Conservation (phyloP, 306 rosid genomes). For the Cucumis melo region DNA sequence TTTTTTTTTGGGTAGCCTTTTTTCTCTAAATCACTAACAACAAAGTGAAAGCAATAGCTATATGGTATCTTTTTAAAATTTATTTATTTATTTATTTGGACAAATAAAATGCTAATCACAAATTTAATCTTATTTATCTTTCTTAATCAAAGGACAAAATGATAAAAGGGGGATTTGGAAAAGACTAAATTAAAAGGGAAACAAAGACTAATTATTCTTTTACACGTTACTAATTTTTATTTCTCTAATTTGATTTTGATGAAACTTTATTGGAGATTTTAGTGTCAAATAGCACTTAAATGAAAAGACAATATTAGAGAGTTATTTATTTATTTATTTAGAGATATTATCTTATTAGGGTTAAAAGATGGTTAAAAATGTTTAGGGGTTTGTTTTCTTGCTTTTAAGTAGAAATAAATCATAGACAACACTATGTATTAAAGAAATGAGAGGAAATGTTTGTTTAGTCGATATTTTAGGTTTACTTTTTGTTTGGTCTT, state of each 20-base stretch:
- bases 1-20: background rate
- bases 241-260: background rate
- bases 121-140: background rate
- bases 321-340: background rate
- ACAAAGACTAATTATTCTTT: background rate
- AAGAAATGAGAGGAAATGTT: too few relatives aligned
- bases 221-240: background rate
- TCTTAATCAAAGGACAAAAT: conserved; percentile 1
- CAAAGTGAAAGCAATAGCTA: background rate
- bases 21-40: background rate
- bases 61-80: background rate
- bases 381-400: background rate
- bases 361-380: background rate
- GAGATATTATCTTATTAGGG: background rate
- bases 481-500: too few relatives aligned
- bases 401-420: background rate
- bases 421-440: background rate
- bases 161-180: background rate
- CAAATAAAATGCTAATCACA: background rate
- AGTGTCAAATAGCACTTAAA: background rate
- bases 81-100: background rate
- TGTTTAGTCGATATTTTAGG: too few relatives aligned
- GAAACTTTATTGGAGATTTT: background rate
- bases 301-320: background rate
- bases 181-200: background rate